phyloP scores from a whole-genome alignment of 257 asterid genomes.

The Rubia yunnanensis region DNA sequence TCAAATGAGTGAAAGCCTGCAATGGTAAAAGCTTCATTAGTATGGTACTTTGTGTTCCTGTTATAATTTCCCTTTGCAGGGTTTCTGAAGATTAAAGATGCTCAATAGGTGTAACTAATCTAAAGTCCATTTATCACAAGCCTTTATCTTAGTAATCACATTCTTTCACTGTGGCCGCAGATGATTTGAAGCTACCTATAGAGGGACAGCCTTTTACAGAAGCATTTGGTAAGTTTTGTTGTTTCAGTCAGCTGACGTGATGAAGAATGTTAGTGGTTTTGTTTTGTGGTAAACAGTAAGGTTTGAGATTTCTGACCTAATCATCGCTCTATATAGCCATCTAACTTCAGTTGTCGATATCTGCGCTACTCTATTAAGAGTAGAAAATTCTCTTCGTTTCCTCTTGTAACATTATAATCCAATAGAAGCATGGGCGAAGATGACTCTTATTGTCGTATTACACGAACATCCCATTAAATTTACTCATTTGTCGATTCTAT shows the following conservation, averaged over 20 bases:
- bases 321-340: not conserved
- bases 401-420: not conserved
- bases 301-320: not conserved
- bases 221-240: constrained; percentile 47
- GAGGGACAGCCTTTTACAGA: constrained; percentile 53
- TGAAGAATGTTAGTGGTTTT: not conserved
- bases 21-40: not conserved
- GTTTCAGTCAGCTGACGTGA: not conserved
- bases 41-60: not conserved
- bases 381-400: not conserved
- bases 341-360: not conserved
- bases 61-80: not conserved
- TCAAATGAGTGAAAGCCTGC: not conserved
- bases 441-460: not conserved
- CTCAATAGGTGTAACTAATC: not conserved
- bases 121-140: not conserved
- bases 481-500: constrained; percentile 6
- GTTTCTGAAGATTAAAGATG: not conserved
- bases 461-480: not conserved
- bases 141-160: constrained; percentile 1
- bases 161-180: constrained; percentile 28
- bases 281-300: not conserved
- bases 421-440: not conserved
- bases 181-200: constrained; percentile 62
- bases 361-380: not conserved